phyloP scores from a whole-genome alignment of 2,329 filamentous ascomycete genomes.

The Pseudogymnoascus sp. region DNA sequence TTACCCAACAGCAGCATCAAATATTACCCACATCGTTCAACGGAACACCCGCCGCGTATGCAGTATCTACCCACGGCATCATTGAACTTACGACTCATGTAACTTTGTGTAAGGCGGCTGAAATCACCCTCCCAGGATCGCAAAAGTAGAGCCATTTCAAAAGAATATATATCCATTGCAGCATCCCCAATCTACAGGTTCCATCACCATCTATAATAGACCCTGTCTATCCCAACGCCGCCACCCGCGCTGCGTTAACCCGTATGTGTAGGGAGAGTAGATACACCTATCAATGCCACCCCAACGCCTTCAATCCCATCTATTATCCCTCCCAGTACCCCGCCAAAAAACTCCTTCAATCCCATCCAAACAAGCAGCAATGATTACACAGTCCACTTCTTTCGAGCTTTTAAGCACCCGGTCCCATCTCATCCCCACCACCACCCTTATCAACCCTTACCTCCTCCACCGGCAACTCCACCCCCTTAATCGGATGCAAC shows the following conservation, averaged over 20 bases:
- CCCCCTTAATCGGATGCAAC: conserved; percentile 77
- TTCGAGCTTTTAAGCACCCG: conserved; percentile 20
- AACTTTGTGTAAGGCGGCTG: too few relatives aligned
- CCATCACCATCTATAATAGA: neutral
- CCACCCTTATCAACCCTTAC: conserved; percentile 13
- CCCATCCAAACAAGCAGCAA: neutral
- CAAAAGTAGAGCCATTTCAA: neutral
- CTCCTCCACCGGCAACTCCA: conserved; percentile 41
- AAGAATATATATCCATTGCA: neutral
- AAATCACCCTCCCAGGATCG: too few relatives aligned
- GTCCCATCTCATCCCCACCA: conserved; percentile 22
- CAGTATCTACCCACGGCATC: too few relatives aligned
- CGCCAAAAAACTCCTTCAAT: neutral
- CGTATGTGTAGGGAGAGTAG: neutral
- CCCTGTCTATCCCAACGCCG: neutral
- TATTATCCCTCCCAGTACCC: neutral
- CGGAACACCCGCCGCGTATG: neutral
- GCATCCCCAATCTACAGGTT: neutral
- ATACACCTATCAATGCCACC: neutral
- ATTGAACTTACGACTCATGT: too few relatives aligned
- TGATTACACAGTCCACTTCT: neutral
- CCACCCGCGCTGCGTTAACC: neutral
- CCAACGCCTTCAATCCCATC: neutral
- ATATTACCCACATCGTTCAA: neutral
- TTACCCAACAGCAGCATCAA: neutral